These are phyloP conservation scores for Trichoderma koningiopsis DNA, from an alignment of 2,329 filamentous ascomycete genomes.

Conservation along the genomic window DNA sequence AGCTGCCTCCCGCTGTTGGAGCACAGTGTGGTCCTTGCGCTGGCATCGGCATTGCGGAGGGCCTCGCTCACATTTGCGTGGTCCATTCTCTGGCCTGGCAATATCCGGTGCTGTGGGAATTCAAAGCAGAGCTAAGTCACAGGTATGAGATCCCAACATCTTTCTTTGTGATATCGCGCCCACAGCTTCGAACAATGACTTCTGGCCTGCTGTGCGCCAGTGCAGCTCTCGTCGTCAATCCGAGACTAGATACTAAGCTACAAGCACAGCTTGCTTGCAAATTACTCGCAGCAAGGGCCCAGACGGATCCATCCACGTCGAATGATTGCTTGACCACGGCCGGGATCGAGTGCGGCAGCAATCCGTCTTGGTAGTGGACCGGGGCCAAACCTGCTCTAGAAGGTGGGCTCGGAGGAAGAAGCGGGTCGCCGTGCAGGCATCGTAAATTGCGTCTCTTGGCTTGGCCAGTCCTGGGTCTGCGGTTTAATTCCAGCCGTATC, in stretches of 20 bases:
- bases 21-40: constrained; percentile 6
- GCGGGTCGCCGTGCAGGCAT: constrained; percentile 25
- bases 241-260: not conserved
- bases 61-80: not conserved
- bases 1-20: not conserved
- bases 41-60: not conserved
- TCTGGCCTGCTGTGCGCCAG: not conserved
- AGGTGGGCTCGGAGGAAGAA: constrained; percentile 24
- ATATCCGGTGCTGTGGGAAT: not conserved
- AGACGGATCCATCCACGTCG: not conserved
- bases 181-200: not conserved
- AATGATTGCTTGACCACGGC: constrained; percentile 3
- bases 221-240: not conserved
- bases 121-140: not conserved
- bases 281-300: constrained; percentile 11
- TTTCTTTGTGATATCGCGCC: not conserved
- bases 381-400: constrained; percentile 18
- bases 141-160: not conserved
- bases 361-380: constrained; percentile 16
- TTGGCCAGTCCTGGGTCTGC: not conserved
- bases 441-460: constrained; percentile 27
- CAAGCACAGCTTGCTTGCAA: not conserved
- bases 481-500: not conserved
- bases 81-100: not conserved
- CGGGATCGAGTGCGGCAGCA: constrained; percentile 21